Conservation (phyloP, 202 grass and related monocot species). For the Panicum virgatum region DNA sequence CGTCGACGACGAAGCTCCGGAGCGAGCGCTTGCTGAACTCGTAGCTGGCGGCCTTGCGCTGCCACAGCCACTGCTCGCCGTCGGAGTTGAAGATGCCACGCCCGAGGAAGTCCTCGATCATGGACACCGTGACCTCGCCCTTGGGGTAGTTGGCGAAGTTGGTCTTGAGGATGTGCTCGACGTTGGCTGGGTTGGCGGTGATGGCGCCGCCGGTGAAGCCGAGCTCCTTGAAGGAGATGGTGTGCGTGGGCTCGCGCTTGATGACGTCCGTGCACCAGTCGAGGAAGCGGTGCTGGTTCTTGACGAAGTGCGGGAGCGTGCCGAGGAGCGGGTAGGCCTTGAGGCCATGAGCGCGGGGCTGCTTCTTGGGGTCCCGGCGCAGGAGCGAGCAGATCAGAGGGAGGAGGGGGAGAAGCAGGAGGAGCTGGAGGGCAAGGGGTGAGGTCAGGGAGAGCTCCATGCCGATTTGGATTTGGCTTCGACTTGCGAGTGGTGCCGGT, state of each 20-base stretch:
- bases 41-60: constrained; percentile 62
- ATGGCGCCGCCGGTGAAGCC: too few species aligned
- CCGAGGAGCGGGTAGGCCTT: constrained; percentile 41
- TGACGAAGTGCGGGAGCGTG: constrained; percentile 42
- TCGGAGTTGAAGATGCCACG: constrained; percentile 75
- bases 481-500: neutral
- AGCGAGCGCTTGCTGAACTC: constrained; percentile 61
- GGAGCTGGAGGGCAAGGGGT: neutral
- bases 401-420: constrained; percentile 15
- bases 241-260: neutral
- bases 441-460: constrained; percentile 29
- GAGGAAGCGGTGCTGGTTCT: constrained; percentile 48
- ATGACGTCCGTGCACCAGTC: constrained; percentile 39
- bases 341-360: constrained; percentile 2
- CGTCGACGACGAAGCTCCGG: constrained; percentile 40
- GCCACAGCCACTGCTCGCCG: constrained; percentile 54
- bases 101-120: constrained; percentile 57
- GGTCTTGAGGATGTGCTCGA: too few species aligned
- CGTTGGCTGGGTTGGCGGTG: too few species aligned
- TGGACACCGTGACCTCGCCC: constrained; percentile 38
- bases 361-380: constrained; percentile 14
- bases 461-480: constrained; percentile 3
- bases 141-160: constrained; percentile 65
- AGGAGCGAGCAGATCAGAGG: constrained; percentile 25
- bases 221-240: too few species aligned